Percentiles rank a stretch among this genome's conserved stretches.
These are phyloP conservation scores for Pleurozium schreberi DNA, from an alignment of 225 moss, liverwort and hornwort species.

Conservation along the genomic window DNA sequence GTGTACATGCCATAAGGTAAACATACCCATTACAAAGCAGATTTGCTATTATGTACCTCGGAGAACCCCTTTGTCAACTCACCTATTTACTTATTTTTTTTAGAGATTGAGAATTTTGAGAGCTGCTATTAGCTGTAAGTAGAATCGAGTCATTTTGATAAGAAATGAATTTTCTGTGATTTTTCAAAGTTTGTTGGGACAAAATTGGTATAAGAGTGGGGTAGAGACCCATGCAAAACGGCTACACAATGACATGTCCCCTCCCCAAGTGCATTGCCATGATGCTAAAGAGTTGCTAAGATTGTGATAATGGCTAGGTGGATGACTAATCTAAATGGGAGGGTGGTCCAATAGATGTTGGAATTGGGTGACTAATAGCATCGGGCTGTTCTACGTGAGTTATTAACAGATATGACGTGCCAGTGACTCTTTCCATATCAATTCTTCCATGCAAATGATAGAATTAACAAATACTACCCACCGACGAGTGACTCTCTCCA, in stretches of 20 bases:
- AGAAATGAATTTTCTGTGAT: neutral
- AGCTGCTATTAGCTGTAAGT: too few relatives aligned
- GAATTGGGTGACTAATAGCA: accelerated
- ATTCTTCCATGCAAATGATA: neutral
- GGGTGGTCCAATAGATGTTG: accelerated
- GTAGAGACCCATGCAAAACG: too few relatives aligned
- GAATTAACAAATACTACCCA: too few relatives aligned
- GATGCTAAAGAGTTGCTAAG: neutral
- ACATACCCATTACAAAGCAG: neutral
- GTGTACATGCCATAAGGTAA: neutral
- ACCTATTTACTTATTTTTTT: accelerated
- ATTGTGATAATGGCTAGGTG: neutral
- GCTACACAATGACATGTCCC: accelerated
- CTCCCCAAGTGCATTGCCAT: neutral
- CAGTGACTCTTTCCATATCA: too few relatives aligned
- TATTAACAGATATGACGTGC: neutral
- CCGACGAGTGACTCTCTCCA: too few relatives aligned
- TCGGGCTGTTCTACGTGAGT: neutral
- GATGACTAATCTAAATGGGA: neutral
- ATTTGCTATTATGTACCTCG: neutral
- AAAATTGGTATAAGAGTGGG: accelerated
- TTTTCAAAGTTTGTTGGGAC: neutral
- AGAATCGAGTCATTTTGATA: accelerated
- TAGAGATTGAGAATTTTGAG: neutral
- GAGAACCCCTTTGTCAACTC: neutral